A percentile compares a stretch with the other conserved stretches of the same genome.
Conservation (phyloP, 805 yeast genomes). For the Candida glaebosa region DNA sequence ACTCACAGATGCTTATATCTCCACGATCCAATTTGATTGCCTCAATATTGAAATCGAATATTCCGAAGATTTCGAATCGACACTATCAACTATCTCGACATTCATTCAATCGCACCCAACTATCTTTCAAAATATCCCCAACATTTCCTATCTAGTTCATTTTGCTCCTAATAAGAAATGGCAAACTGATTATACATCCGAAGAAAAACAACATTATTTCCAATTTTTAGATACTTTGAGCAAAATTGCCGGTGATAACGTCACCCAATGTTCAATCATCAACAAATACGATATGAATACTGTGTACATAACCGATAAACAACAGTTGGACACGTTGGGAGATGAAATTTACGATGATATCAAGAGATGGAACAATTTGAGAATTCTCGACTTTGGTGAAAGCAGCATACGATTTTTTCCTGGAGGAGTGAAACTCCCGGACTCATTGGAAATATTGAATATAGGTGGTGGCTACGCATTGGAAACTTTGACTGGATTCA, state of each 20-base stretch:
- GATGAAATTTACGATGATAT: constrained; percentile 37
- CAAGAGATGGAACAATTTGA: constrained; percentile 29
- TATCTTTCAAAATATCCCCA: constrained; percentile 14
- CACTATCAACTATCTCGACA: constrained; percentile 17
- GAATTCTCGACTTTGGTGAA: constrained; percentile 34
- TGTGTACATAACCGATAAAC: constrained; percentile 30
- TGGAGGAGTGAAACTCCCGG: constrained; percentile 35
- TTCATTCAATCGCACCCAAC: constrained; percentile 18
- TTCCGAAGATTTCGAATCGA: constrained; percentile 23
- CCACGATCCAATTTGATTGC: constrained; percentile 16
- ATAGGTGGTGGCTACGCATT: constrained; percentile 38
- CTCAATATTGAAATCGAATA: constrained; percentile 31
- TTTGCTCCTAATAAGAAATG: constrained; percentile 30
- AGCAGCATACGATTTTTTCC: constrained; percentile 36
- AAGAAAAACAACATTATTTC: constrained; percentile 23
- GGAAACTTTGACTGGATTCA: constrained; percentile 38
- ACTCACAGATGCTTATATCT: constrained; percentile 8
- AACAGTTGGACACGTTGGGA: constrained; percentile 29
- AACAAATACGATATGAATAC: constrained; percentile 33
- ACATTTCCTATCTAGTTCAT: constrained; percentile 33
- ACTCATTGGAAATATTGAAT: constrained; percentile 33
- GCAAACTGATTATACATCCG: constrained; percentile 22
- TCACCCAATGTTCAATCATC: constrained; percentile 37
- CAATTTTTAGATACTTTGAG: constrained; percentile 20
- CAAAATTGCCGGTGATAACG: constrained; percentile 22